Percentiles rank a stretch among this genome's conserved stretches.
phyloP scores from a whole-genome alignment of 345 rosid species.

The Linum tenue region DNA sequence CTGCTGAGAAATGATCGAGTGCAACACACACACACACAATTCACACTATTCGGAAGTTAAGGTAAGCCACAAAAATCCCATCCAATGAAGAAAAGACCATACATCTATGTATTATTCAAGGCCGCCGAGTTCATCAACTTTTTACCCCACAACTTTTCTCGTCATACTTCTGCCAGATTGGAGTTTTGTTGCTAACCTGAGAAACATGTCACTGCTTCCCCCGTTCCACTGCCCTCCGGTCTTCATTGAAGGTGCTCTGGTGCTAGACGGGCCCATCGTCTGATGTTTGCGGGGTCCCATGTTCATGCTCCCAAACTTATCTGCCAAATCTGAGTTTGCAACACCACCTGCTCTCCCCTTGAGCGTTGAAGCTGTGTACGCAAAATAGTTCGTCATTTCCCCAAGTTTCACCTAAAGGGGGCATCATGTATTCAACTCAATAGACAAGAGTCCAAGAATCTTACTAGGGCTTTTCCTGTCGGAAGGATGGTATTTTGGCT shows the following conservation, averaged over 20 bases:
- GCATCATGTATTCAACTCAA: too few relatives aligned
- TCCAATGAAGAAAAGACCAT: too few relatives aligned
- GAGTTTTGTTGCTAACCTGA: neutral
- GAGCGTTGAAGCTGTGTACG: neutral
- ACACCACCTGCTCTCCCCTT: neutral
- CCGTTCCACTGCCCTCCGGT: neutral
- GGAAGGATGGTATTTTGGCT: conserved; percentile 55
- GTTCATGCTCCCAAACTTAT: neutral
- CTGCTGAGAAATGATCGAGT: too few relatives aligned
- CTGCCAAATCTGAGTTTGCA: neutral
- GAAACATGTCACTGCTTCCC: neutral
- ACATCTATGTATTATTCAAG: too few relatives aligned
- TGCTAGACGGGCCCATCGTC: neutral
- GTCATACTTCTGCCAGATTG: neutral
- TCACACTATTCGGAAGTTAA: too few relatives aligned
- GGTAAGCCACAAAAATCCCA: too few relatives aligned
- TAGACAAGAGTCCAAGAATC: conserved; percentile 23
- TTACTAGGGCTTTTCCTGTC: conserved; percentile 76
- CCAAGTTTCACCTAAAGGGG: neutral
- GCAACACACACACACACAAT: too few relatives aligned
- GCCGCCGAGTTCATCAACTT: too few relatives aligned
- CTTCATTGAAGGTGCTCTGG: neutral
- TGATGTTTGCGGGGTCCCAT: neutral
- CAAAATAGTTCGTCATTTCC: neutral
- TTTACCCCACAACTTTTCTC: neutral